Base-by-base conservation (phyloP, 2,329 filamentous ascomycete species). In the Tolypocladium ovalisporum region DNA sequence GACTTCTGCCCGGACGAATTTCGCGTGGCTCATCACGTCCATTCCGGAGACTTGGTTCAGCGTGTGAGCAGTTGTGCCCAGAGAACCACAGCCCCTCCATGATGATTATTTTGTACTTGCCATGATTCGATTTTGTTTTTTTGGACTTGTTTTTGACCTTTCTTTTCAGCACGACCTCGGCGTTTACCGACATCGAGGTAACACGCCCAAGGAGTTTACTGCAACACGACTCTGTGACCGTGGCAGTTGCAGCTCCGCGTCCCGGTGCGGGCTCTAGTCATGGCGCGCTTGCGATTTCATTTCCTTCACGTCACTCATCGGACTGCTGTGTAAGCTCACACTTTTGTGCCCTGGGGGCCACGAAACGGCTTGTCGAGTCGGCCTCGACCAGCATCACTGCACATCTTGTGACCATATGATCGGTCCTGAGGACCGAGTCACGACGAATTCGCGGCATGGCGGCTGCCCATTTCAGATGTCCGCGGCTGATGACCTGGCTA, bases 401-500 rank as follows among this genome's bases (percentile, higher is more conserved):
- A 51, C 17, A 37, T 49, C 24, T 40, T 57, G 54, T 56, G 47
- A n/a, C 51, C 49, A 34, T 52, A 35, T 56, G 49, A 34, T 53
- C 44, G 47, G 6, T 53, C 37, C 32, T 9, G 57, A 56, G 27
- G 37, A 27, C 42, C 32, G 35, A 44, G 51, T 12, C 36, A 52
- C 35, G 15, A 32, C 32, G 57, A 36, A 36, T 37, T 54, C 12
- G 36, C 54, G n/a, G 49, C 24, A 37, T 19, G 39, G 22, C 36
- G 35, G 42, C 36, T 15, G n/a, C 12, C 8, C n/a, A 42, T 58
- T 35, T 40, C n/a, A 52, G 42, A 27, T 54, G 54, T n/a, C 10
- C 49, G 27, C 22, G 39, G 51, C 51, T 54, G 54, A 34, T 34
- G 19, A 49, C 54, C 57, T 58, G 54, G 54, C 57, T 58, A 54